phyloP scores from a whole-genome alignment of 2,329 filamentous ascomycete species.

The Colletotrichum destructivum region DNA sequence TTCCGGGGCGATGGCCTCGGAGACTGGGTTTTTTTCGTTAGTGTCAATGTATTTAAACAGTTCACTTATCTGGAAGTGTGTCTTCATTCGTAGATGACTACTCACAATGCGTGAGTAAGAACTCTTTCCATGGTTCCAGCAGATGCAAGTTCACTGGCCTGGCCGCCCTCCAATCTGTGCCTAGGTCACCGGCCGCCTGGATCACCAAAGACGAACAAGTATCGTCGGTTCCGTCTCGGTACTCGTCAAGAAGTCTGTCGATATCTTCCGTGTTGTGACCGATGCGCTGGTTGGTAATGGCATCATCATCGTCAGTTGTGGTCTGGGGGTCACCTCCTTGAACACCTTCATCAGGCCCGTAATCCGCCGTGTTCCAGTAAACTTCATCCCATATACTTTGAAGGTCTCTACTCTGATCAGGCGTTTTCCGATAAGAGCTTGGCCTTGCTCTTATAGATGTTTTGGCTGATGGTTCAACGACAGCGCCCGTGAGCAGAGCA shows the following conservation, averaged over 20 bases:
- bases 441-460: neutral
- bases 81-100: neutral
- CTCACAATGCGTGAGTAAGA: constrained; percentile 36
- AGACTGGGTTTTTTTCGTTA: constrained; percentile 39
- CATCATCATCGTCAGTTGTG: neutral
- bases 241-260: neutral
- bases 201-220: neutral
- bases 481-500: constrained; percentile 23
- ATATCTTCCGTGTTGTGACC: neutral
- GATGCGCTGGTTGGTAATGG: neutral
- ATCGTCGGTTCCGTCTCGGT: neutral
- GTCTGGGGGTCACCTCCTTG: neutral
- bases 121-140: constrained; percentile 30
- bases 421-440: neutral
- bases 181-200: neutral
- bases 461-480: constrained; percentile 32
- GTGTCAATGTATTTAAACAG: neutral
- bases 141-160: neutral
- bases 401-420: neutral
- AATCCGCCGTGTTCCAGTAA: neutral
- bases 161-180: neutral
- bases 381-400: constrained; percentile 5
- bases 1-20: constrained; percentile 44
- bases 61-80: too few species aligned
- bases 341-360: neutral